These are phyloP conservation scores for Arthrobotrys iridis DNA, from an alignment of 2,329 filamentous ascomycete species.

Conservation along the genomic window DNA sequence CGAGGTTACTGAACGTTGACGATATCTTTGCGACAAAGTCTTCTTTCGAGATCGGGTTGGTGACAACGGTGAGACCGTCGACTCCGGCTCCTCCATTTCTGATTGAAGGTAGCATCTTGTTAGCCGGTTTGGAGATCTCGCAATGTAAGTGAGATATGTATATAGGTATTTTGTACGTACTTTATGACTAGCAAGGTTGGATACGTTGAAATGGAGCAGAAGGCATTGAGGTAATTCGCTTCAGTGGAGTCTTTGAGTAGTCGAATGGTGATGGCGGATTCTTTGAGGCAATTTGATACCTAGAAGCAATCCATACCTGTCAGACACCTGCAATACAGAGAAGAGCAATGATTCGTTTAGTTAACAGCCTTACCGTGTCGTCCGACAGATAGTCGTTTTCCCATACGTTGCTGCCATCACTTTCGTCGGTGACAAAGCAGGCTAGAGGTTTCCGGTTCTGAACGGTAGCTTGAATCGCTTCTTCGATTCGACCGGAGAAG, in stretches of 20 bases:
- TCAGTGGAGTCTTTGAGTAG: conserved; percentile 40
- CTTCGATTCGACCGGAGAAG: conserved; percentile 47
- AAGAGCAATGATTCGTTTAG: neutral
- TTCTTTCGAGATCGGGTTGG: conserved; percentile 41
- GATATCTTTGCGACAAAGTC: conserved; percentile 40
- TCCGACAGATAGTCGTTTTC: conserved; percentile 37
- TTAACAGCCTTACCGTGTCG: conserved; percentile 6
- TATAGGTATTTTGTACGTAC: too few species aligned
- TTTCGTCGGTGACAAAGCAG: conserved; percentile 49
- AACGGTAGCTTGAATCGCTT: conserved; percentile 39
- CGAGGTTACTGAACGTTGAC: conserved; percentile 3
- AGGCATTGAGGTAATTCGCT: conserved; percentile 43
- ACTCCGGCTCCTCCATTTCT: conserved; percentile 50
- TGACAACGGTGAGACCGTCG: conserved; percentile 40
- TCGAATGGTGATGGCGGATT: conserved; percentile 27
- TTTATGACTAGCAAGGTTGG: conserved; percentile 51
- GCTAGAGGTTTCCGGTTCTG: conserved; percentile 24
- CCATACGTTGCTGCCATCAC: conserved; percentile 36
- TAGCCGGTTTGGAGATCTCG: neutral
- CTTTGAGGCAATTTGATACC: conserved; percentile 16
- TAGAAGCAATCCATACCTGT: neutral
- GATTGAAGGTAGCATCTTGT: neutral
- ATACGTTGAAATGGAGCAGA: conserved; percentile 29
- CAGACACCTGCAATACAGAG: neutral
- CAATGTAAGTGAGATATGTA: neutral